These are phyloP conservation scores for Datisca glomerata DNA, from an alignment of 306 rosid species.

Conservation along the genomic window DNA sequence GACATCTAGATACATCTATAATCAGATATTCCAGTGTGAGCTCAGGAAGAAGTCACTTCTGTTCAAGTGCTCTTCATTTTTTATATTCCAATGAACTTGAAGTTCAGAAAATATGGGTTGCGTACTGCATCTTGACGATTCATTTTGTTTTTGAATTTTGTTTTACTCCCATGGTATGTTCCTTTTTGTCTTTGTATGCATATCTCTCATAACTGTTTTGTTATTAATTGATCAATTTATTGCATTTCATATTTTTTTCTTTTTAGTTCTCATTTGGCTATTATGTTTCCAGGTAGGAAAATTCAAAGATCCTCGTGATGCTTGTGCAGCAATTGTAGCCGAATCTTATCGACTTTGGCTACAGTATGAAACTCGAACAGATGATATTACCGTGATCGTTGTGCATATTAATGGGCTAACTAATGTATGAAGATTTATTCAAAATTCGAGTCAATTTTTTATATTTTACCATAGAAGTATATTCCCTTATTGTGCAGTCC, in stretches of 20 bases:
- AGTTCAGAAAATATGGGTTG: no score
- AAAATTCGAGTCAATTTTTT: no score
- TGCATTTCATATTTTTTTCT: background rate
- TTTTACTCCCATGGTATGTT: no score
- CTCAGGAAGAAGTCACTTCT: no score
- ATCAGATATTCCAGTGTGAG: no score
- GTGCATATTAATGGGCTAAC: conserved; percentile 84
- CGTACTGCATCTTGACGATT: no score
- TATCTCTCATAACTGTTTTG: background rate
- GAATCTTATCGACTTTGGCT: conserved; percentile 98
- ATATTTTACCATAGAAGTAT: background rate
- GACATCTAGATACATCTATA: no score
- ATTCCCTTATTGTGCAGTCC: conserved; percentile 3
- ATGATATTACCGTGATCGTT: conserved; percentile 89
- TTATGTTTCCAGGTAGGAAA: conserved; percentile 61
- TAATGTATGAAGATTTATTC: conserved; percentile 35
- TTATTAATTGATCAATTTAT: background rate
- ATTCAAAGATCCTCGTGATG: conserved; percentile 92
- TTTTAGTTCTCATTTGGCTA: conserved; percentile 9
- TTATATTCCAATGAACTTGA: no score
- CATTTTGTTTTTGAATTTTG: no score
- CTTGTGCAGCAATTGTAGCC: conserved; percentile 98
- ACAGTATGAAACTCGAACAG: conserved; percentile 97
- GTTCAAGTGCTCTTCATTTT: no score
- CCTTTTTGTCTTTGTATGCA: conserved; percentile 4